These are phyloP conservation scores for Phyllosticta citrichinensis DNA, from an alignment of 2,329 filamentous ascomycete species.

Conservation along the genomic window DNA sequence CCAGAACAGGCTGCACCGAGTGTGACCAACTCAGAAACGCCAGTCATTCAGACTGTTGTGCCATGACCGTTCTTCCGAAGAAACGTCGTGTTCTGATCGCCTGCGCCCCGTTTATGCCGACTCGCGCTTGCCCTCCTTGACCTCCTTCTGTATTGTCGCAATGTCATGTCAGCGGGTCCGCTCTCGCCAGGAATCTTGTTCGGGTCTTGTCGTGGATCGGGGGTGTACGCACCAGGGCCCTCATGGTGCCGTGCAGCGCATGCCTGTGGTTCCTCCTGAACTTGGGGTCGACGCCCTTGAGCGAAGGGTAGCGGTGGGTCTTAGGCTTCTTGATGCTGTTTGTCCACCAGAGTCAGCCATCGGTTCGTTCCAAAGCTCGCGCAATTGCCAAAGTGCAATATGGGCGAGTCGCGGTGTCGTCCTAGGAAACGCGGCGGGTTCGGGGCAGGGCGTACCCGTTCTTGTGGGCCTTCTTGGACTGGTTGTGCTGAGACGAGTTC, in stretches of 20 bases:
- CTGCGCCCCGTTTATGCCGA: constrained; percentile 51
- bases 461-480: constrained; percentile 95
- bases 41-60: constrained; percentile 9
- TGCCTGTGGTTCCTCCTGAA: constrained; percentile 99
- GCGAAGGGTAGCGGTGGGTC: constrained; percentile 96
- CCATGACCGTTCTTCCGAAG: constrained; percentile 5
- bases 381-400: neutral
- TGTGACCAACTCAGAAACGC: constrained; percentile 9
- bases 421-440: neutral
- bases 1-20: constrained; percentile 2
- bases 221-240: constrained; percentile 70
- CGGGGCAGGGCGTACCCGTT: constrained; percentile 68
- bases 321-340: constrained; percentile 99
- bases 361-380: neutral
- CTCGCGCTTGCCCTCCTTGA: constrained; percentile 91
- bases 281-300: constrained; percentile 98
- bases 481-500: constrained; percentile 99
- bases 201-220: neutral
- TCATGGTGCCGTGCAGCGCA: constrained; percentile 97
- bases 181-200: neutral
- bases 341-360: constrained; percentile 7
- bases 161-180: neutral
- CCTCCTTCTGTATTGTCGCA: constrained; percentile 66
- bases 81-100: neutral
- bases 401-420: neutral